A percentile compares a stretch with the other conserved stretches of the same genome.
Conservation (phyloP, 139 green algal species). For the Nannochloris sp. region DNA sequence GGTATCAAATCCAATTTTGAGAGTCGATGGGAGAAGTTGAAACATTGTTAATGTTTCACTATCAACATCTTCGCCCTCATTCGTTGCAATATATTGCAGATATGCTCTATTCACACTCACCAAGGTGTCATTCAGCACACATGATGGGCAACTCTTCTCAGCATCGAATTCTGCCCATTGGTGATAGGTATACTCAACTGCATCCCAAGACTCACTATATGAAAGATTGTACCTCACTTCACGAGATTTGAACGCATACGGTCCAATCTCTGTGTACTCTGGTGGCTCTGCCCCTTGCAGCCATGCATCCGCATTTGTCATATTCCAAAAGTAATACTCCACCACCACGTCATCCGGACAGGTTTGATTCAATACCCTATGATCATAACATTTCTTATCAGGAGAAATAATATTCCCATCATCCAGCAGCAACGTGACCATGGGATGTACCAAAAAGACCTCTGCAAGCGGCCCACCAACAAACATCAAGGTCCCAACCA, state of each 20-base stretch:
- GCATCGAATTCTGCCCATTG: slow-evolving; percentile 13
- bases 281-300: slow-evolving; percentile 18
- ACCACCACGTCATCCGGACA: slow-evolving; percentile 9
- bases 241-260: slow-evolving; percentile 18
- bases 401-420: slow-evolving; percentile 20
- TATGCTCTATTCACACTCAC: slow-evolving; percentile 22
- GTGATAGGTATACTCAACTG: slow-evolving; percentile 21
- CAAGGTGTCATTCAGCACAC: slow-evolving; percentile 18
- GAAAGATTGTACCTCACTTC: slow-evolving; percentile 26
- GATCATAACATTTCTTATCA: slow-evolving; percentile 19
- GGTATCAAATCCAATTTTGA: background rate
- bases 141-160: slow-evolving; percentile 9
- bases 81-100: slow-evolving; percentile 5
- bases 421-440: slow-evolving; percentile 13
- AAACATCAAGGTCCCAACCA: slow-evolving; percentile 4
- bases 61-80: background rate
- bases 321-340: slow-evolving; percentile 38
- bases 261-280: slow-evolving; percentile 23
- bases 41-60: background rate
- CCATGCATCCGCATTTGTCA: slow-evolving; percentile 31
- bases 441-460: slow-evolving; percentile 22
- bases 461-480: slow-evolving; percentile 22
- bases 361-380: slow-evolving; percentile 2
- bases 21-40: slow-evolving; percentile 3
- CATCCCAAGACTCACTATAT: slow-evolving; percentile 18